Percentiles rank a stretch among this genome's conserved stretches.
Evolutionary conservation across 441 rosid genomes (phyloP).

Genomic region (Populus hybrid): DNA sequence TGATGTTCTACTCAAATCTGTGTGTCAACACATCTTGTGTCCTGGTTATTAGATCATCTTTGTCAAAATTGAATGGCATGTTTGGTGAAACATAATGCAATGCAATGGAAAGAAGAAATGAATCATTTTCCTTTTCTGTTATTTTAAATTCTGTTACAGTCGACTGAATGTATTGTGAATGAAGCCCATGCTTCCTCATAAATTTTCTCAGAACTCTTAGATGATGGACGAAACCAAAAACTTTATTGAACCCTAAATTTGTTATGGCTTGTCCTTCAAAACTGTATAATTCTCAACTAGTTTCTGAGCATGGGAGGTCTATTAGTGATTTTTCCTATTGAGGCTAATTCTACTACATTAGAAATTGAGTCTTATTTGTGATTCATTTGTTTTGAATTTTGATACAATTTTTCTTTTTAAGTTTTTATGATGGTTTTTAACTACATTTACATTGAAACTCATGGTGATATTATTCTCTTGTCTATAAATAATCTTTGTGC

Average conservation of each 20-base stretch:
- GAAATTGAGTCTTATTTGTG: neutral
- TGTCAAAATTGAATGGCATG: neutral
- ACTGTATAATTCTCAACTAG: neutral
- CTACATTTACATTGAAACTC: neutral
- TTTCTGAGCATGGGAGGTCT: neutral
- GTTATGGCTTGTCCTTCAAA: neutral
- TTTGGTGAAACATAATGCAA: neutral
- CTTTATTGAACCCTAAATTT: neutral
- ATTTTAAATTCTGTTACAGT: neutral
- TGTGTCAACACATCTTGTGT: neutral
- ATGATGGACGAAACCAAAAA: neutral
- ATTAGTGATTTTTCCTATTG: neutral
- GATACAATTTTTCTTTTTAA: neutral
- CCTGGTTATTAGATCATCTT: neutral
- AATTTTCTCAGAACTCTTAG: neutral
- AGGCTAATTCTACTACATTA: neutral
- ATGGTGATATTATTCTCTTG: neutral
- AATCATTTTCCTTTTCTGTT: neutral
- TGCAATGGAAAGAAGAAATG: neutral
- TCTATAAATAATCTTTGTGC: slow-evolving; percentile 16
- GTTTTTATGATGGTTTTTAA: neutral
- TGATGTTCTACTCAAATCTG: neutral
- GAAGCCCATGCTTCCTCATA: neutral
- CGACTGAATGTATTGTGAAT: neutral
- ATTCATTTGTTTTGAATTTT: neutral